phyloP scores from a whole-genome alignment of 2,329 filamentous ascomycete genomes.

The Fonsecaea pugnacius region DNA sequence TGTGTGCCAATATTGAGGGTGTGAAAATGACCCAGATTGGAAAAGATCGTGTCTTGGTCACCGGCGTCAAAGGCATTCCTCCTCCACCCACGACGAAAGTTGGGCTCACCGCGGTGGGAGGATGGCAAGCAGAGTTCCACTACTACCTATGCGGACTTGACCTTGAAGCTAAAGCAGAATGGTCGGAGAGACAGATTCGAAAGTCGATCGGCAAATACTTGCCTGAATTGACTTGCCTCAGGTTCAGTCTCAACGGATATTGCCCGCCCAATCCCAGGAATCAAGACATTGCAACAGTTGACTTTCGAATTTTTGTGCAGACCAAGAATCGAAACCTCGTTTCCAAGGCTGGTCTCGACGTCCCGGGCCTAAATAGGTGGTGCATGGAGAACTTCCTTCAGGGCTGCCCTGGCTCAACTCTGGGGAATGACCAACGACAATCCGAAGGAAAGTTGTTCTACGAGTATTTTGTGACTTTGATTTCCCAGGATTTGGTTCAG shows the following conservation, averaged over 20 bases:
- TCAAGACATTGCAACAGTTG: constrained; percentile 49
- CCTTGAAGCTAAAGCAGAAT: constrained; percentile 47
- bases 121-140: constrained; percentile 54
- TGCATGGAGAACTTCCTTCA: too few relatives aligned
- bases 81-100: constrained; percentile 58
- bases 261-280: constrained; percentile 43
- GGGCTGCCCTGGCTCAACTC: too few relatives aligned
- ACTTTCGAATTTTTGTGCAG: constrained; percentile 17
- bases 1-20: constrained; percentile 48
- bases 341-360: too few relatives aligned
- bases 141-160: constrained; percentile 53
- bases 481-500: constrained; percentile 35
- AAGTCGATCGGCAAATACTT: too few relatives aligned
- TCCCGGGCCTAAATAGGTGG: too few relatives aligned
- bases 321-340: too few relatives aligned
- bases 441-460: constrained; percentile 51
- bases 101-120: constrained; percentile 54
- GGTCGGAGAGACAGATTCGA: constrained; percentile 27
- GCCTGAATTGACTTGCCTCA: too few relatives aligned
- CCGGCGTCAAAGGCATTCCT: constrained; percentile 47
- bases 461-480: constrained; percentile 49
- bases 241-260: constrained; percentile 37
- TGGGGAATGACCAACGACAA: constrained; percentile 50
- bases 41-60: constrained; percentile 45
- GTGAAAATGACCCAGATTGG: constrained; percentile 44